Base-by-base conservation (phyloP, 2,329 filamentous ascomycete genomes). In the Aspergillus piperis region DNA sequence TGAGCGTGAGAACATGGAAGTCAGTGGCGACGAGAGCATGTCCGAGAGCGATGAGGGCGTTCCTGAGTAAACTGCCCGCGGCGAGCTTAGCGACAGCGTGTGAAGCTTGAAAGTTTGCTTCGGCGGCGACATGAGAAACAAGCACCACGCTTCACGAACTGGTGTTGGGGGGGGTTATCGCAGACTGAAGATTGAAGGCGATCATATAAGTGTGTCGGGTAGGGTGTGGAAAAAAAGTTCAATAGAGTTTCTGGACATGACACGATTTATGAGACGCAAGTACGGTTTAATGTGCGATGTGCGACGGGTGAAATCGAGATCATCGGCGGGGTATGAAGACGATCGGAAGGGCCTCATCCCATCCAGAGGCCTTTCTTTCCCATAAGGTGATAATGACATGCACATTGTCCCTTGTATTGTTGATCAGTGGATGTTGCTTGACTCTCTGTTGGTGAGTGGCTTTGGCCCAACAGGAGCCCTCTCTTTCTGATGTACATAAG, bases 1-100 rank as follows among this genome's bases (percentile, higher is more conserved):
- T 68, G 95, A 96, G 83, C 89, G 92, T 67, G 94, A 98, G 86
- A 99, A 99, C 80, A 91, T 92, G 76, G 92, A 99, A 78, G 92
- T 99, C 73, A 96, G 92, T 78, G 95, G 95, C 73, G 96, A 99
- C 76, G 95, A 99, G 84, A 95, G 93, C 77, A 85, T 92, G 78
- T 96, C 91, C 75, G 94, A 96, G 80, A 96, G 92, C 75, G 95
- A 98, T 74, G 95, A 97, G 76, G 92, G 91, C 75, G 85, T 88
- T 65, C 86, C 87, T 38, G 84, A 76, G 64, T 76, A 76, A 73
- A 63, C 23, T 5, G n/a, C 52, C 10, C 39, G 21, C 25, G 15
- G 41, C 38, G 38, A 39, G 25, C n/a, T 52, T 52, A 19, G 23
- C 47, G 55, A 53, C 44, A 32, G 54, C 54, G 17, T 39, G n/a